Evolutionary conservation across 305 asterid species (phyloP), one percentile per base, ranked within the genome.

Genomic region (Petunia hybrid): DNA sequence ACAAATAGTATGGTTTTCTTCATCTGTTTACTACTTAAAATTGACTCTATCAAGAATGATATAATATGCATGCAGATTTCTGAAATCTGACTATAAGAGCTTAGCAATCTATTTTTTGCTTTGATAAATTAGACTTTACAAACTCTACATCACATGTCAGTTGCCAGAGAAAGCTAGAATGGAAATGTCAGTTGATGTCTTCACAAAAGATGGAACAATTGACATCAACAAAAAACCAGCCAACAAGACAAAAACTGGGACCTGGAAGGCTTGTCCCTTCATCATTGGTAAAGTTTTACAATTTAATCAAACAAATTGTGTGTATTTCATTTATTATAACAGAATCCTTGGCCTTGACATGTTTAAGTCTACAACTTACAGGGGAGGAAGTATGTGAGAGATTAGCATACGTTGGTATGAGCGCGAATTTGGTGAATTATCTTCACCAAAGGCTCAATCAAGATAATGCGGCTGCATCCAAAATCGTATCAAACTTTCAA

Each of bases 321-420:
- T 36, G 61, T 53, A 5, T 40, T 9, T 31, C 41, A 2, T 38
- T 75, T 59, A 13, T 63, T 7, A 42, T 74, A 8, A 1, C 36
- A 2, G 5, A 4, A 39, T 65, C 35, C 48, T 13, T 76, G 77
- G 22, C 55, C 6, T 82, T 76, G 78, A 56, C 60, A 12, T 56
- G 45, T 41, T 7, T 5, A 1, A n/a, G 36, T 10, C 9, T 35
- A 76, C 2, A 51, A 6, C 5, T 80, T n/a, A 77, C 80, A 81
- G 87, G 87, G 67, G 80, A 81, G 22, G 87, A 85, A 78, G 59
- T 82, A 4, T 85, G 76, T 22, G 87, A 85, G 76, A 60, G 87
- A 67, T 79, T 85, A 73, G 87, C 87, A 3, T 85, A 82, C 83
- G 73, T 78, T 74, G 85, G 87, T 59, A 82, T 74, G 43, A 82